Evolutionary conservation across 179 eudicot species (phyloP).

Genomic region (Silene noctiflora): DNA sequence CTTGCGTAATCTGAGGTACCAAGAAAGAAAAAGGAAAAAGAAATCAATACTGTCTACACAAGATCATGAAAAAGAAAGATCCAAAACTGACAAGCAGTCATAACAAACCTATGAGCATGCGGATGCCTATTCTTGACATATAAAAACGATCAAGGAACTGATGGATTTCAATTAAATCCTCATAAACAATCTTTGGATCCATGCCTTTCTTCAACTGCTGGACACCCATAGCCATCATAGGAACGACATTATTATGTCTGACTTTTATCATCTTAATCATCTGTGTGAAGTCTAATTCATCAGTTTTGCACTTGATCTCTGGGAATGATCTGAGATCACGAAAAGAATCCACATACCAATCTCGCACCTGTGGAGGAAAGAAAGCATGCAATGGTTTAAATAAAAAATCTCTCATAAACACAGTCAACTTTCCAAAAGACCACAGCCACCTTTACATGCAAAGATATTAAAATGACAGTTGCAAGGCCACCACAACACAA

Average conservation of each 20-base stretch:
- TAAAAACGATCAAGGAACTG: slow-evolving; percentile 94
- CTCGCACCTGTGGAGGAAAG: slow-evolving; percentile 59
- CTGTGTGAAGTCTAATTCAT: slow-evolving; percentile 76
- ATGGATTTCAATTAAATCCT: slow-evolving; percentile 73
- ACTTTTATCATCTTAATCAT: slow-evolving; percentile 90
- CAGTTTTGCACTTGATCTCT: slow-evolving; percentile 62
- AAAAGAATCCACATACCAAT: slow-evolving; percentile 96
- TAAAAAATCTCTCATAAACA: not conserved
- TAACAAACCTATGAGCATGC: slow-evolving; percentile 90
- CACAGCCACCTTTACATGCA: not conserved
- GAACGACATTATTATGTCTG: slow-evolving; percentile 94
- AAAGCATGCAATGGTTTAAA: not conserved
- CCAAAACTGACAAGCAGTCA: not conserved
- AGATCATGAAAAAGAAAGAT: slow-evolving; percentile 2
- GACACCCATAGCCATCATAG: slow-evolving; percentile 90
- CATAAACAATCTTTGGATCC: slow-evolving; percentile 50
- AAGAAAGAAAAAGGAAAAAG: slow-evolving; percentile 1
- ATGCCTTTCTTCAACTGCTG: slow-evolving; percentile 84
- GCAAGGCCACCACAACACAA: not conserved
- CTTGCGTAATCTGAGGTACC: slow-evolving; percentile 9
- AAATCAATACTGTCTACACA: not conserved
- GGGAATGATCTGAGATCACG: slow-evolving; percentile 81
- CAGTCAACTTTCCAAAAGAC: not conserved
- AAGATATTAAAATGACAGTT: not conserved
- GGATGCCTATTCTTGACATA: slow-evolving; percentile 94